Evolutionary conservation across 331 rosid genomes (phyloP), one percentile per base, ranked within the genome.

Genomic region (Prunus yedoensis): DNA sequence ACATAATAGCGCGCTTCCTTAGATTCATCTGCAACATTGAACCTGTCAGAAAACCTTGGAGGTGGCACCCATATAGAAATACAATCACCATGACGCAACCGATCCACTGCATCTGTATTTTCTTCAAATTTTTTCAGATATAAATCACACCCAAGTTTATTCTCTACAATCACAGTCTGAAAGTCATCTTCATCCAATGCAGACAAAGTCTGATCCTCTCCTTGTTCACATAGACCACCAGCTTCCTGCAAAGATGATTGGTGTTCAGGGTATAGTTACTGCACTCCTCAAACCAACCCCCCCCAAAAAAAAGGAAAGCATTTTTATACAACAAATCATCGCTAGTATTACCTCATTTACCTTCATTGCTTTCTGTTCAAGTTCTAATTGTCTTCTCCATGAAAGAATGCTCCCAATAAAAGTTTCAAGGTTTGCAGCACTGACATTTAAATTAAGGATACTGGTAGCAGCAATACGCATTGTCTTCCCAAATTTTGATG

Each of bases 161-260:
- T 95, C 85, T 95, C 97, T 74, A 95, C 67, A 47, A 91, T 66
- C 66, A 93, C 85, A 49, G 97, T 92, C 88, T 89, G 99, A 81
- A 92, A 84, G 81, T 95, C 99, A 83, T 95, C 97, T 79, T 89
- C 97, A 84, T 95, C 97, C 77, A 95, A 77, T 7, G 97, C 97
- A 59, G 96, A 95, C 79, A 89, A 84, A 73, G 94, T 84, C 73
- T 83, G 61, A 75, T 79, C 83, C 54, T 85, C 89, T 73, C 86
- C 93, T 64, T 75, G 85, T 71, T 77, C 78, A 53, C 71, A 80
- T 74, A 74, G 82, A 82, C 74, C 77, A 69, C 88, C 80, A 84
- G 74, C 84, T 80, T 85, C 96, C 97, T 94, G 96, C 75, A 88
- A 68, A 81, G 71, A 58, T 35, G 68, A 47, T 64, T 78, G 71